Conservation (phyloP, 495 filamentous ascomycete species). For the Jackrogersella multiformis region DNA sequence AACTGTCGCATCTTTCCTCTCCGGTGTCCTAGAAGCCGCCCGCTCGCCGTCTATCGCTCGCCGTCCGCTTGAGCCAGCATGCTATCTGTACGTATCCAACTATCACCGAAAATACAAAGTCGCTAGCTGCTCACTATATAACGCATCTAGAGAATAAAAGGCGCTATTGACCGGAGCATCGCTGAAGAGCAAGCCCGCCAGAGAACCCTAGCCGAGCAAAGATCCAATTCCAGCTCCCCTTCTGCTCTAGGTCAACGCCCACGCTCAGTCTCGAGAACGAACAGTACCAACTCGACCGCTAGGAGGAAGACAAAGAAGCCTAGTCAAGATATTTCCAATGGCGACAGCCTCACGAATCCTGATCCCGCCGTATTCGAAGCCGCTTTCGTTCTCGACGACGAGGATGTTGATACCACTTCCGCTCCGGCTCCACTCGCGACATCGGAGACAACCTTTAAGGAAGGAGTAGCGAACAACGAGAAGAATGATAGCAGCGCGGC, state of each 20-base stretch:
- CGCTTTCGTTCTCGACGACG: slow-evolving; percentile 81
- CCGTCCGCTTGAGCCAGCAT: slow-evolving; percentile 51
- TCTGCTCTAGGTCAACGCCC: slow-evolving; percentile 61
- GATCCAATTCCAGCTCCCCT: slow-evolving; percentile 55
- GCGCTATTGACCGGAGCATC: slow-evolving; percentile 84
- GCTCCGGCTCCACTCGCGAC: slow-evolving; percentile 51
- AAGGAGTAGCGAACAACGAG: slow-evolving; percentile 41
- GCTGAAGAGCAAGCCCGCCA: slow-evolving; percentile 89
- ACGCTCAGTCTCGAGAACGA: slow-evolving; percentile 62
- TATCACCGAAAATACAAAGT: neutral
- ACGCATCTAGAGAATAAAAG: slow-evolving; percentile 75
- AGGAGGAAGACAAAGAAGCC: slow-evolving; percentile 58
- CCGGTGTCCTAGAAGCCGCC: slow-evolving; percentile 12
- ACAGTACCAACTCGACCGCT: slow-evolving; percentile 48
- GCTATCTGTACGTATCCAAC: slow-evolving; percentile 57
- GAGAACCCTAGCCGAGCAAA: slow-evolving; percentile 53
- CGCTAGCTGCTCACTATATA: neutral
- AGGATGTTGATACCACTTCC: slow-evolving; percentile 68
- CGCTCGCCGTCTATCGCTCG: no score
- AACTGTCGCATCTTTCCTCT: slow-evolving; percentile 22
- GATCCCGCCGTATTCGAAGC: slow-evolving; percentile 87
- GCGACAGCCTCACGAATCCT: slow-evolving; percentile 61
- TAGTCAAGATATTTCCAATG: slow-evolving; percentile 51
- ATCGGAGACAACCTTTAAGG: slow-evolving; percentile 40
- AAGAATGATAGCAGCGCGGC: slow-evolving; percentile 37